Base-by-base conservation (phyloP, 2,329 filamentous ascomycete species). In the Chaetomium globosum region DNA sequence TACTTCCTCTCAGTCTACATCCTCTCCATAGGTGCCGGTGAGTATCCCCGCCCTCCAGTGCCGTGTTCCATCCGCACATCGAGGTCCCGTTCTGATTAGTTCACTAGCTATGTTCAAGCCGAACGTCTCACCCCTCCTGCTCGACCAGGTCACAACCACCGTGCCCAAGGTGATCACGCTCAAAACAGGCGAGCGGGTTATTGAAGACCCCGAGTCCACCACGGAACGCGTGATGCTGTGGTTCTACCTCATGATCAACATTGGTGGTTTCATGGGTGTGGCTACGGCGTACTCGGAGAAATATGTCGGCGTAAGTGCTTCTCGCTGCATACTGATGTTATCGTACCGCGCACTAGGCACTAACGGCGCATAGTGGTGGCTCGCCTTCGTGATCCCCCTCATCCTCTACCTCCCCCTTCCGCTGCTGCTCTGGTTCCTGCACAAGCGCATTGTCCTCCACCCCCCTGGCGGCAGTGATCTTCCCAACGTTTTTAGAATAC, bases 81-180 rank as follows among this genome's bases (percentile, higher is more conserved):
- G 26, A 16, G 21, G 31, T 5, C 9, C 1, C n/a, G 7, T 30
- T 9, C 30, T 61, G n/a, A 65, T 21, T 6, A 48, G 2, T 7
- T 52, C 31, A 26, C 13, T 53, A 69, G 71, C 78, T 67, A 80
- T 81, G 76, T 91, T 92, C 81, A 93, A 93, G 79, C 79, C 87
- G 48, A 92, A 91, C 68, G 87, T 93, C 46, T 86, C 87, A 0
- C 87, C 88, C 0, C 77, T 89, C 21, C 82, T 91, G 31, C 85
- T 89, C 12, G 88, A 91, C 69, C 88, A 91, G 72, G 83, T 88
- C 72, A 81, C 78, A 2, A 81, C 82, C 26, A 85, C 84, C 4
- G 83, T 82, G 33, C 81, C 83, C 23, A 81, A 77, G 57, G 81
- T 88, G 53, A 77, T 81, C 46, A 83, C 80, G 3, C 73, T 83